A percentile compares a stretch with the other conserved stretches of the same genome.
Evolutionary conservation across 2,329 filamentous ascomycete species (phyloP).

Genomic region (Xylaria sp.): DNA sequence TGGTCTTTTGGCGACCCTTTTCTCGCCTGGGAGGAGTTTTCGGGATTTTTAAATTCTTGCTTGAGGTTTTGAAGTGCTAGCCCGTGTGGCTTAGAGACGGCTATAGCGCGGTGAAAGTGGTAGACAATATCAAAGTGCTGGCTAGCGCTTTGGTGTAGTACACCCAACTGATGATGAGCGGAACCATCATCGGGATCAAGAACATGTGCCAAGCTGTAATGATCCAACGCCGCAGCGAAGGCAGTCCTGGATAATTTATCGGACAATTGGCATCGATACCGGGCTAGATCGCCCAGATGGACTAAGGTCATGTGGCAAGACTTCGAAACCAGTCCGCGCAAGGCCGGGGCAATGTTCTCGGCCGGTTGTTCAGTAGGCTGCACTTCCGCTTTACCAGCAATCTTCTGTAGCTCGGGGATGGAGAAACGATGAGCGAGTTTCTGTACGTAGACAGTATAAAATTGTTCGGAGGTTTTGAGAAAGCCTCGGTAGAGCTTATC

Average conservation of each 20-base stretch:
- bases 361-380: slow-evolving; percentile 57
- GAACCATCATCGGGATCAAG: slow-evolving; percentile 82
- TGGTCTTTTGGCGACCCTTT: slow-evolving; percentile 60
- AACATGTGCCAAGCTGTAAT: slow-evolving; percentile 84
- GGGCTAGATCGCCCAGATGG: slow-evolving; percentile 87
- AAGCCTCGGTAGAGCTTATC: slow-evolving; percentile 86
- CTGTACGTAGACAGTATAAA: slow-evolving; percentile 88
- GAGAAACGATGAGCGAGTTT: slow-evolving; percentile 73
- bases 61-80: slow-evolving; percentile 81
- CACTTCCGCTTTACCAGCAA: slow-evolving; percentile 57
- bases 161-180: slow-evolving; percentile 90
- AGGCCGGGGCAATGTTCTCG: slow-evolving; percentile 58
- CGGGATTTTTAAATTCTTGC: slow-evolving; percentile 74
- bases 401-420: slow-evolving; percentile 61
- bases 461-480: slow-evolving; percentile 86
- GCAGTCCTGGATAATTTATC: slow-evolving; percentile 73
- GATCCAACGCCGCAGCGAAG: slow-evolving; percentile 83
- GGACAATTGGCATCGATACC: slow-evolving; percentile 82
- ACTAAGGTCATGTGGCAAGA: slow-evolving; percentile 88
- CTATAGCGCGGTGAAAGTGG: slow-evolving; percentile 86
- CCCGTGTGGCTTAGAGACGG: slow-evolving; percentile 78
- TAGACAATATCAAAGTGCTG: slow-evolving; percentile 89
- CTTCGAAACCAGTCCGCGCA: slow-evolving; percentile 70
- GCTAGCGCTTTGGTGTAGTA: slow-evolving; percentile 81
- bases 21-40: slow-evolving; percentile 52